Conservation (phyloP, 148 eudicot genomes). For the Rhododendron ovatum region DNA sequence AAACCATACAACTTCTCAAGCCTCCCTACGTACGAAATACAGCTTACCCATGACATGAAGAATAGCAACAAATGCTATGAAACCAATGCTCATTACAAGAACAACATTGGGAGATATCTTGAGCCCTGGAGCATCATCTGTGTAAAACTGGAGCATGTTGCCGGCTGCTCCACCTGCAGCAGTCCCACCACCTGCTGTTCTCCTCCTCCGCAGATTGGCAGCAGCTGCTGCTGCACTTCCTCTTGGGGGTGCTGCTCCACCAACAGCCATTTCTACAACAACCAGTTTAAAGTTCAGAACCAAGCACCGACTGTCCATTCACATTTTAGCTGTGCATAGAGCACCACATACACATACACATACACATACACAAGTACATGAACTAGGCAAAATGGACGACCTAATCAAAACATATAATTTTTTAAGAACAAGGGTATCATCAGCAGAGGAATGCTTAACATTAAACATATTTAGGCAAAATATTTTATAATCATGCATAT, state of each 20-base stretch:
- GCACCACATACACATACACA: neutral
- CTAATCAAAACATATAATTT: neutral
- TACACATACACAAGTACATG: neutral
- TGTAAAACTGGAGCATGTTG: constrained; percentile 95
- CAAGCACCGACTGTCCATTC: neutral
- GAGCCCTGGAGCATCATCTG: constrained; percentile 94
- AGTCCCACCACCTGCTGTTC: constrained; percentile 45
- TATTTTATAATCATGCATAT: too few species aligned
- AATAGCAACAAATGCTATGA: constrained; percentile 53
- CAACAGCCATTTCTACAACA: constrained; percentile 68
- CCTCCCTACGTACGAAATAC: constrained; percentile 44
- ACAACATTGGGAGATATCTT: constrained; percentile 96
- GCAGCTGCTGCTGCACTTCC: constrained; percentile 94
- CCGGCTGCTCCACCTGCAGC: constrained; percentile 56
- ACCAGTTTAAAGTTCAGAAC: neutral
- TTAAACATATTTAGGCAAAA: neutral
- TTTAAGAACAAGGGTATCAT: neutral
- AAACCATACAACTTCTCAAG: constrained; percentile 3
- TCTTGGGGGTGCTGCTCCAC: constrained; percentile 82
- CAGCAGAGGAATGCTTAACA: neutral
- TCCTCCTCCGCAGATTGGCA: constrained; percentile 79
- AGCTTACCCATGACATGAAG: constrained; percentile 73
- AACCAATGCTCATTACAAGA: constrained; percentile 72
- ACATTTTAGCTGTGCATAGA: neutral
- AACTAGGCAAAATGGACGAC: neutral